Conservation (phyloP, 2,329 filamentous ascomycete genomes). For the Amphichorda felina region DNA sequence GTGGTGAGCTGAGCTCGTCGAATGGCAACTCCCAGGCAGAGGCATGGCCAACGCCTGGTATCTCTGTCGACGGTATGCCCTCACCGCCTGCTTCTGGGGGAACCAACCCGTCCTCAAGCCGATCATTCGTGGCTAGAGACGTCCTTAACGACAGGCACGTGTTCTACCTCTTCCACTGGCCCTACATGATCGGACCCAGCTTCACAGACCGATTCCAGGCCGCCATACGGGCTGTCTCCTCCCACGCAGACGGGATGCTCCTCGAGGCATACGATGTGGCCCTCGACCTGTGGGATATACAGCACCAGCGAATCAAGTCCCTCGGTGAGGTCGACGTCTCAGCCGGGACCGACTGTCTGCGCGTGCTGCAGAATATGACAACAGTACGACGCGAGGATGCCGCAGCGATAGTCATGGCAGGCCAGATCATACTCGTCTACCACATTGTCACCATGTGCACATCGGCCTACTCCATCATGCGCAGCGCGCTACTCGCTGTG, state of each 20-base stretch:
- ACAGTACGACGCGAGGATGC: constrained; percentile 1
- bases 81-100: too few relatives aligned
- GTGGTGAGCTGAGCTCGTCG: too few relatives aligned
- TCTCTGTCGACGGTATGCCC: too few relatives aligned
- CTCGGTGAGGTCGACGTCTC: constrained; percentile 1
- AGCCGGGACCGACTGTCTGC: constrained; percentile 1
- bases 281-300: background rate
- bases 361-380: background rate
- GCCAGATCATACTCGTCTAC: constrained; percentile 2
- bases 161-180: constrained; percentile 2
- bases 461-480: constrained; percentile 3
- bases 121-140: too few relatives aligned
- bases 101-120: too few relatives aligned
- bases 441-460: constrained; percentile 2
- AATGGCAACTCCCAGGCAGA: too few relatives aligned
- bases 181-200: constrained; percentile 2
- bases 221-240: background rate
- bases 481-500: constrained; percentile 2
- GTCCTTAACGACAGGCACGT: background rate
- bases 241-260: constrained; percentile 1
- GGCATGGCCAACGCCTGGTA: too few relatives aligned
- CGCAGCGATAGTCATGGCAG: constrained; percentile 1
- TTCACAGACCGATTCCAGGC: constrained; percentile 1
- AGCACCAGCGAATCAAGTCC: background rate
- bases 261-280: background rate